Base-by-base conservation (phyloP, 1,139 yeast genomes). In the Magnusiomyces fungicola region DNA sequence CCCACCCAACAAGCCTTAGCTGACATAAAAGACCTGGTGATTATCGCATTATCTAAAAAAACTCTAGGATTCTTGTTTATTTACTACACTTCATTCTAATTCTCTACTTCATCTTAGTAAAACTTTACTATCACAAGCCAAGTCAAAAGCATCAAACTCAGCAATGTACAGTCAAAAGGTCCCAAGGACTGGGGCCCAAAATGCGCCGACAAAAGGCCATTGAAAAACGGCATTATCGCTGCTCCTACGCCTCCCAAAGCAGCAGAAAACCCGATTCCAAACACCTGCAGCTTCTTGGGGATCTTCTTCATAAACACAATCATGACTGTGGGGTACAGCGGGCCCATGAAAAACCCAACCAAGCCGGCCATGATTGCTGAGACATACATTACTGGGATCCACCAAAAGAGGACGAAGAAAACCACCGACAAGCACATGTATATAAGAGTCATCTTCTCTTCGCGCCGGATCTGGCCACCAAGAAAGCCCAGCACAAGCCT, bases 221-320 rank as follows among this genome's bases (percentile, higher is more conserved):
- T 61, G 23, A 64, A 47, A 47, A 64, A 65, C n/a, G 61, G 70
- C 19, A 60, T 50, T 2, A 62, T 32, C 0, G 95, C 95, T 10
- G 84, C 87, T 1, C 94, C 95, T 12, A 83, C 80, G 3, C 90
- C 89, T 3, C 94, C 94, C 54, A 86, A 66, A 0, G 95, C 89
- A 49, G 90, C 81, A 22, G 83, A 78, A 48, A 85, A 73, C 0
- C 95, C 94, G 5, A 87, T 74, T 0, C 89, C 92, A 7, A 79
- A 69, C 9, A 85, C 77, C 52, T 85, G 88, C 50, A 74, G 67
- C 45, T 73, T 73, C 24, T 70, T 67, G 0, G 95, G 95, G 42
- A 87, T 64, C 1, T 80, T 69, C 46, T 80, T 78, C 47, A 84
- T 66, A 3, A 88, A 73, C 5, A 84, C 74, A 12, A 84, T 78